Conservation (phyloP, 345 rosid species). For the Brassica incana region DNA sequence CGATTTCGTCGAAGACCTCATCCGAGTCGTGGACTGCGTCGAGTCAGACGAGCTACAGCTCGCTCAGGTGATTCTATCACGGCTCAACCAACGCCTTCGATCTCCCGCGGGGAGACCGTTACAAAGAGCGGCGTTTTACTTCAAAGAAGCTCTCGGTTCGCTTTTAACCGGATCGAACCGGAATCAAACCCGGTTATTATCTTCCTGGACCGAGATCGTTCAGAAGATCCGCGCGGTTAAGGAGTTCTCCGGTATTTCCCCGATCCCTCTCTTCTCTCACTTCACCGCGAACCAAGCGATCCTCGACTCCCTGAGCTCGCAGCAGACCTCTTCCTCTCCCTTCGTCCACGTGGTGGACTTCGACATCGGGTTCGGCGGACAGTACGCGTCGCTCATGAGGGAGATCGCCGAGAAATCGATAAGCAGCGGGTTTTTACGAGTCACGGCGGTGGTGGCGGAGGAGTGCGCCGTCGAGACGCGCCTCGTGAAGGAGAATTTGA, state of each 20-base stretch:
- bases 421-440: conserved; percentile 52
- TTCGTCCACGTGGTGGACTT: conserved; percentile 85
- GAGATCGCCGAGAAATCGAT: conserved; percentile 64
- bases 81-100: conserved; percentile 64
- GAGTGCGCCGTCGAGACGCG: conserved; percentile 65
- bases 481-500: conserved; percentile 69
- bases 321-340: conserved; percentile 35
- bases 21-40: conserved; percentile 76
- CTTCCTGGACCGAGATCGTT: conserved; percentile 71
- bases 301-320: conserved; percentile 63
- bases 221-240: conserved; percentile 71
- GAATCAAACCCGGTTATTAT: conserved; percentile 39
- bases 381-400: conserved; percentile 84
- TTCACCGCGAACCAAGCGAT: conserved; percentile 87
- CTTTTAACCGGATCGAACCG: conserved; percentile 55
- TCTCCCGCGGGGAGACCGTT: conserved; percentile 73
- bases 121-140: conserved; percentile 83
- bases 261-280: conserved; percentile 87
- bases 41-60: conserved; percentile 77
- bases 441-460: conserved; percentile 82
- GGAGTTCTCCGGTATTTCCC: conserved; percentile 73
- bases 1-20: conserved; percentile 72
- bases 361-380: conserved; percentile 90
- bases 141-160: conserved; percentile 78
- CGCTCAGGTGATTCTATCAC: conserved; percentile 74